phyloP scores from a whole-genome alignment of 345 rosid species.

The Triadica sebifera region DNA sequence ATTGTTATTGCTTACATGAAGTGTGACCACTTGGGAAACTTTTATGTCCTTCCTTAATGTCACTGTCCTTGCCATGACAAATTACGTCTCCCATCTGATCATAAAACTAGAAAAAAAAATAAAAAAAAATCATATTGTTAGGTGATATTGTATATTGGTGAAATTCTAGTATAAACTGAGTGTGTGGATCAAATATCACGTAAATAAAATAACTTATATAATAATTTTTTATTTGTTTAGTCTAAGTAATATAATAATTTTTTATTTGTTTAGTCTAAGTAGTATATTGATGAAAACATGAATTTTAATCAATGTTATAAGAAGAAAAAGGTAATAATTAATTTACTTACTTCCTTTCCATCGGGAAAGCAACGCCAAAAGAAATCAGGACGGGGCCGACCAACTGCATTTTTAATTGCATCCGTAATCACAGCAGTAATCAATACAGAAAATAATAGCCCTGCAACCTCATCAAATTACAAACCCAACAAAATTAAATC shows the following conservation, averaged over 20 bases:
- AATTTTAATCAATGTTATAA: too few species aligned
- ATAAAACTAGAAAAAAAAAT: constrained; percentile 29
- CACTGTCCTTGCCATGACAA: constrained; percentile 59
- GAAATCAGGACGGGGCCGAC: constrained; percentile 90
- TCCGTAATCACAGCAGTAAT: constrained; percentile 74
- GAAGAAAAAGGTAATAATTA: not conserved
- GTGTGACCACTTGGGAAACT: constrained; percentile 94
- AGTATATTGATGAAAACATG: not conserved
- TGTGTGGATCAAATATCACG: too few species aligned
- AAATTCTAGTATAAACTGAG: too few species aligned
- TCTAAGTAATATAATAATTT: too few species aligned
- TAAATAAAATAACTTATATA: too few species aligned
- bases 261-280: too few species aligned
- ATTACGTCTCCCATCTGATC: constrained; percentile 61
- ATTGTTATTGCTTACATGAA: constrained; percentile 45
- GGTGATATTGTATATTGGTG: too few species aligned
- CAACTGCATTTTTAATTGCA: constrained; percentile 69
- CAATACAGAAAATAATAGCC: constrained; percentile 60
- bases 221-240: too few species aligned
- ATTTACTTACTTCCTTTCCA: constrained; percentile 50
- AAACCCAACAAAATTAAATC: not conserved
- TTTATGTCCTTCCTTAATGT: constrained; percentile 74
- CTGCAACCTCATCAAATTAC: constrained; percentile 25
- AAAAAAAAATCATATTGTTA: not conserved
- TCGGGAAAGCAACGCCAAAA: constrained; percentile 98